phyloP scores from a whole-genome alignment of 352 stramenopile genomes.

The Pythium monospermum region DNA sequence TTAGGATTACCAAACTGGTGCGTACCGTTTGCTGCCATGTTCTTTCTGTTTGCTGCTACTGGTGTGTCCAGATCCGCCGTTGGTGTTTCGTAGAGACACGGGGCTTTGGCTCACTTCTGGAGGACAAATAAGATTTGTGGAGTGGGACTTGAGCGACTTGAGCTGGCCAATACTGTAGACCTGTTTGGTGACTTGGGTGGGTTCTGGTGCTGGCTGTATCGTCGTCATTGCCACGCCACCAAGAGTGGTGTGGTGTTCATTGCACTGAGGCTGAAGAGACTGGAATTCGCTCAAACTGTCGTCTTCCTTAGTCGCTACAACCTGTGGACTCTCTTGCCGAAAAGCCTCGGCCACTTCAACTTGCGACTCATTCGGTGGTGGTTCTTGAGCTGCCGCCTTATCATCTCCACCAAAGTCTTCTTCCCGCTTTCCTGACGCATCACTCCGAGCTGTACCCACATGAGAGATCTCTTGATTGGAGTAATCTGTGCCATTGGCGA shows the following conservation, averaged over 20 bases:
- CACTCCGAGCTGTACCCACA: background rate
- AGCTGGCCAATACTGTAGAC: constrained; percentile 14
- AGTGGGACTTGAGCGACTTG: background rate
- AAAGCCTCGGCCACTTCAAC: too few species aligned
- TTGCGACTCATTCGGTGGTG: too few species aligned
- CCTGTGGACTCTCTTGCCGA: too few species aligned
- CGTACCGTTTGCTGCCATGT: too few species aligned
- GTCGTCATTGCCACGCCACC: too few species aligned
- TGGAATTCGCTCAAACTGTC: too few species aligned
- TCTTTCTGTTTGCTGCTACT: too few species aligned
- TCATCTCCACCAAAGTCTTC: background rate
- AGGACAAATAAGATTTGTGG: constrained; percentile 5
- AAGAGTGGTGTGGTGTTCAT: too few species aligned
- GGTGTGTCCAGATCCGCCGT: too few species aligned
- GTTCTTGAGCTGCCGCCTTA: background rate
- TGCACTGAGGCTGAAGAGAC: too few species aligned
- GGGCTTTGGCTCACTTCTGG: background rate
- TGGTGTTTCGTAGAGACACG: background rate
- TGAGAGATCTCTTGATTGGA: background rate
- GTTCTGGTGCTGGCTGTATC: background rate
- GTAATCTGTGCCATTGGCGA: background rate
- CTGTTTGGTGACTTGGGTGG: background rate
- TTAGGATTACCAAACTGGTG: too few species aligned
- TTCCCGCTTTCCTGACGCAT: background rate
- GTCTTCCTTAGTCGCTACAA: too few species aligned